Conservation (phyloP, 2,329 filamentous ascomycete genomes). For the Penicillium corylophilum region DNA sequence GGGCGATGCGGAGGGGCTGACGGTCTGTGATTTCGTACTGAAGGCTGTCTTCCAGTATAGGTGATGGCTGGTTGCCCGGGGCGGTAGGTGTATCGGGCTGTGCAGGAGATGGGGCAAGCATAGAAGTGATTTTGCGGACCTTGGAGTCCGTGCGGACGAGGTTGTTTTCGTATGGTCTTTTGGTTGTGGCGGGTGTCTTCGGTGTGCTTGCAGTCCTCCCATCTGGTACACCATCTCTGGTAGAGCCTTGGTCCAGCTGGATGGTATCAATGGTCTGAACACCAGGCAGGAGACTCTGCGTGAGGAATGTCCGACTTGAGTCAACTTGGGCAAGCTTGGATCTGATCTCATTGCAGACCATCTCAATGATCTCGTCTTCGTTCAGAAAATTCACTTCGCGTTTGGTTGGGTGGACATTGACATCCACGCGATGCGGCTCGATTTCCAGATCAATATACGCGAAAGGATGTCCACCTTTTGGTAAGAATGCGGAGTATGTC, state of each 20-base stretch:
- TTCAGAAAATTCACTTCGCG: conserved; percentile 96
- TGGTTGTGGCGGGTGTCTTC: conserved; percentile 37
- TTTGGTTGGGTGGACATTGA: conserved; percentile 97
- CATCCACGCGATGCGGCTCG: conserved; percentile 86
- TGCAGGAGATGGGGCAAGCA: conserved; percentile 67
- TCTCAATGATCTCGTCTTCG: conserved; percentile 91
- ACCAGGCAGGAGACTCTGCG: conserved; percentile 82
- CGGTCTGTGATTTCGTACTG: conserved; percentile 73
- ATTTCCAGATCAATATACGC: conserved; percentile 90
- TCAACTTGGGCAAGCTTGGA: conserved; percentile 81
- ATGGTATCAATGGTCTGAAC: conserved; percentile 48
- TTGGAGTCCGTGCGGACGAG: conserved; percentile 87
- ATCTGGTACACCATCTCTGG: conserved; percentile 34
- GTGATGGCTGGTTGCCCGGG: conserved; percentile 31
- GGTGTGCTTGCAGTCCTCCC: conserved; percentile 36
- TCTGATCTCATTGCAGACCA: conserved; percentile 77
- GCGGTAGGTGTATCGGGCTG: conserved; percentile 28
- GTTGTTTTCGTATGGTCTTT: conserved; percentile 75
- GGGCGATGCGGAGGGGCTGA: conserved; percentile 66
- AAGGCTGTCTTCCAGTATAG: conserved; percentile 49
- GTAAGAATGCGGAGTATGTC: conserved; percentile 80
- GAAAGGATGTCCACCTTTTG: conserved; percentile 93
- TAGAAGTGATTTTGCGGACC: conserved; percentile 91
- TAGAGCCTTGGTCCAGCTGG: conserved; percentile 21
- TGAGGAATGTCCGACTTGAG: conserved; percentile 89